Evolutionary conservation across 2,329 filamentous ascomycete genomes (phyloP).

Genomic region (Cladosporium sp.): DNA sequence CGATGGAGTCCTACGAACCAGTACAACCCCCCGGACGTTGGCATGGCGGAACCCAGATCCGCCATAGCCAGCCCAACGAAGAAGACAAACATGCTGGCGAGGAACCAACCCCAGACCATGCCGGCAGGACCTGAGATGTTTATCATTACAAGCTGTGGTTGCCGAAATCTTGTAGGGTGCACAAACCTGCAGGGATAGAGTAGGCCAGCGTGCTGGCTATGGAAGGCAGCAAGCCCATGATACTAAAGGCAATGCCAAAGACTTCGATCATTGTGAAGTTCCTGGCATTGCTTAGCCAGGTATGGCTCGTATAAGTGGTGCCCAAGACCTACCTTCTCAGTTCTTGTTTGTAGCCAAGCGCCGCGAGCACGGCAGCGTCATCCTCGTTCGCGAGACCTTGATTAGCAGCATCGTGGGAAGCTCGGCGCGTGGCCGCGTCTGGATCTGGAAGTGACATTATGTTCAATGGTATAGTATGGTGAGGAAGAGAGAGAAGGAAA

Average conservation of each 20-base stretch:
- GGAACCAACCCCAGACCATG: conserved; percentile 63
- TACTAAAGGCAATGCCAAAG: conserved; percentile 50
- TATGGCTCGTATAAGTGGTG: not conserved
- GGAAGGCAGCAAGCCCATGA: conserved; percentile 63
- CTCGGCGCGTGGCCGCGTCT: not conserved
- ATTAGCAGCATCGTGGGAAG: conserved; percentile 17
- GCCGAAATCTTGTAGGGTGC: not conserved
- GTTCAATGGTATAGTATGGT: not conserved
- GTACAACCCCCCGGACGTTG: conserved; percentile 60
- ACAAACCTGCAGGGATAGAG: conserved; percentile 51
- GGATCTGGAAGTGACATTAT: not conserved
- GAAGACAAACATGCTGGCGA: conserved; percentile 57
- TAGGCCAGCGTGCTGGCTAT: conserved; percentile 61
- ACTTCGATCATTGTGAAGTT: conserved; percentile 64
- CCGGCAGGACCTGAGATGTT: conserved; percentile 53
- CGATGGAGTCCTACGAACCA: conserved; percentile 54
- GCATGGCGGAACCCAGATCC: conserved; percentile 49
- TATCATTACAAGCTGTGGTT: not conserved
- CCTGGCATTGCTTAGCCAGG: conserved; percentile 30
- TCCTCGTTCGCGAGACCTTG: conserved; percentile 38
- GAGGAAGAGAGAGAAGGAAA: not conserved
- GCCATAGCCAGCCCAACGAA: conserved; percentile 60
- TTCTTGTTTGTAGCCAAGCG: conserved; percentile 58
- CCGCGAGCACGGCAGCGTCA: conserved; percentile 43
- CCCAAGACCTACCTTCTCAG: conserved; percentile 42